phyloP scores from a whole-genome alignment of 768 basidiomycete genomes.

The Lentinus brumalis region DNA sequence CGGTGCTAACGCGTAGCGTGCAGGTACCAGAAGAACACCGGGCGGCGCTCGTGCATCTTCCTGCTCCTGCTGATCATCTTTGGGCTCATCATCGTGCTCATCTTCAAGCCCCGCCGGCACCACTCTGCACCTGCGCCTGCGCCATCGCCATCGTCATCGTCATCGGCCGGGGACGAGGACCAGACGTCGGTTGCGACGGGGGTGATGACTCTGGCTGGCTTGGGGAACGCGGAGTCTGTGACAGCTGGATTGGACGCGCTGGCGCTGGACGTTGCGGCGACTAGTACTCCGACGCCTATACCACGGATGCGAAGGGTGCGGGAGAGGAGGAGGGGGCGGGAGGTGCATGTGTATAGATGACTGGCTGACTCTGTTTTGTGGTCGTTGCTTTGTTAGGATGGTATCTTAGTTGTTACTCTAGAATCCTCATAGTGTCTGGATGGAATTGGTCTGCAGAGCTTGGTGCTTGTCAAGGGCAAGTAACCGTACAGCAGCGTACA shows the following conservation, averaged over 20 bases:
- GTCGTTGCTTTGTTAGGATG: neutral
- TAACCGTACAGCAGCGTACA: no score
- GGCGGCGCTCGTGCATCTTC: slow-evolving; percentile 91
- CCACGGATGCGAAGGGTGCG: neutral
- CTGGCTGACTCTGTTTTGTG: neutral
- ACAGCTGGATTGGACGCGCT: neutral
- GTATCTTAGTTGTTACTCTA: neutral
- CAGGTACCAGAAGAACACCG: slow-evolving; percentile 94
- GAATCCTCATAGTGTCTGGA: neutral
- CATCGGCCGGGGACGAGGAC: neutral
- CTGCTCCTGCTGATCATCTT: slow-evolving; percentile 88
- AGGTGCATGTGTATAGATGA: neutral
- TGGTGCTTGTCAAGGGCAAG: neutral
- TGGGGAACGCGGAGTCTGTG: slow-evolving; percentile 16
- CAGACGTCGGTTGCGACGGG: slow-evolving; percentile 56
- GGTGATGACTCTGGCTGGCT: slow-evolving; percentile 56
- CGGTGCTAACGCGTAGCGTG: neutral
- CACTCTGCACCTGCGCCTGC: slow-evolving; percentile 32
- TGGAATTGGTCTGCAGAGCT: neutral
- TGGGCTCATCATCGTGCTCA: slow-evolving; percentile 82
- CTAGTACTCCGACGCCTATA: neutral
- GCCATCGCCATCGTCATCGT: neutral
- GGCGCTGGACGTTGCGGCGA: neutral
- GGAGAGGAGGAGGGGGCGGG: neutral
- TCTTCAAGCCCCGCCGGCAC: slow-evolving; percentile 85